Base-by-base conservation (phyloP, 495 filamentous ascomycete genomes). In the Margaritispora aquatica region DNA sequence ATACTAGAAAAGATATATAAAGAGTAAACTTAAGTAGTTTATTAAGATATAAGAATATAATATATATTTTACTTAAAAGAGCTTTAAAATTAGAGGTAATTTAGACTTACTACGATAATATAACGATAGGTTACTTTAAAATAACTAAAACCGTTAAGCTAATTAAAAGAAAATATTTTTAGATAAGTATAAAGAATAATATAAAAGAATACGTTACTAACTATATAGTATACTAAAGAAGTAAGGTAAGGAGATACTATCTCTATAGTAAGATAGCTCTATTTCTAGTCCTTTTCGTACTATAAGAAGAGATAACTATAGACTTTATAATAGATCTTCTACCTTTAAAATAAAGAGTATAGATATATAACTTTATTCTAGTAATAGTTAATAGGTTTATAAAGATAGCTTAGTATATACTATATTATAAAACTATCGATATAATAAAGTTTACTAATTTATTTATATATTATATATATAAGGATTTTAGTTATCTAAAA, bases 201-300 rank as follows among this genome's bases (percentile, higher is more conserved):
- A 34, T 50, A 4, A 50, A 34, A 34, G 29, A 34, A 13, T 5
- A 5, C 13, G 31, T 9, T 29, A 26, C n/a, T 29, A 13, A 53
- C n/a, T 53, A 53, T 53, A 53, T 53, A 53, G n/a, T 34, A 27
- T 15, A 53, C 23, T 27, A 26, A 29, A 26, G 10, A 29, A 53
- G 11, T 53, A 53, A 29, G 10, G 17, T 53, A 17, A 27, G 23
- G 31, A 53, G n/a, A 53, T 26, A 17, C 13, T 53, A 29, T n/a
- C n/a, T n/a, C n/a, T 20, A 51, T 17, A 9, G 3, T 7, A 22
- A 17, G 17, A 51, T 51, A 51, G 23, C 22, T 15, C 17, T 51
- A 51, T 51, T 23, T 7, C 26, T 23, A 51, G 17, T 22, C 26
- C 31, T 17, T 29, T 53, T 26, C n/a, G 31, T 29, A 27, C 31